phyloP scores from a whole-genome alignment of 129 eudicot genomes.

The Glebionis coronaria region DNA sequence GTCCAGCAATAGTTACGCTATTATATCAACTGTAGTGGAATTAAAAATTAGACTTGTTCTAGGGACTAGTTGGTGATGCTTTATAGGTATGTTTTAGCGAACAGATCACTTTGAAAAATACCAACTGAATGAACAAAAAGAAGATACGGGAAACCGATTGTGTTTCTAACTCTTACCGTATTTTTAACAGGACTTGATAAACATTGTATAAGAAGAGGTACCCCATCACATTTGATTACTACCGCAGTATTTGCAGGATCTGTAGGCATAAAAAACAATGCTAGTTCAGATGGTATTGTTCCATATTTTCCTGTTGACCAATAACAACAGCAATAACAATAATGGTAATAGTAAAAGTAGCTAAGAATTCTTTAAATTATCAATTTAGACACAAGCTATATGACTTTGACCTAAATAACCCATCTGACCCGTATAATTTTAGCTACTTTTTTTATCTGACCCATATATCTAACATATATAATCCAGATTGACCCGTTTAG shows the following conservation, averaged over 20 bases:
- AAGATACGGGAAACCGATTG: too few relatives aligned
- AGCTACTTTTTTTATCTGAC: background rate
- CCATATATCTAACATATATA: background rate
- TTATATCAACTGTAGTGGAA: background rate
- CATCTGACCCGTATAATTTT: background rate
- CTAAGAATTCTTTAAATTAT: too few relatives aligned
- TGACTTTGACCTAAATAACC: background rate
- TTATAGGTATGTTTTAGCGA: background rate
- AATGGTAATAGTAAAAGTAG: too few relatives aligned
- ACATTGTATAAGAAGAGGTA: slow-evolving; percentile 68
- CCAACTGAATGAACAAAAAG: background rate
- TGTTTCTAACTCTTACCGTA: slow-evolving; percentile 45
- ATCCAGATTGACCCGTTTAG: background rate
- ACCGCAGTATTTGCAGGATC: slow-evolving; percentile 80
- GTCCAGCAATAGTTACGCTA: background rate
- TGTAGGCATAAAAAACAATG: slow-evolving; percentile 4
- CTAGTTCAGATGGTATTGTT: background rate
- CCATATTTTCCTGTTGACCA: background rate
- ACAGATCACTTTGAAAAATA: background rate
- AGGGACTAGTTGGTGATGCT: background rate
- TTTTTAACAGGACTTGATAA: slow-evolving; percentile 87
- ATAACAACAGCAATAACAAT: too few relatives aligned
- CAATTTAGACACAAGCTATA: too few relatives aligned
- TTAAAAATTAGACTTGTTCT: background rate
- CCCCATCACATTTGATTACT: slow-evolving; percentile 58